Evolutionary conservation across 176 grass and related monocot species (phyloP).

Genomic region (Ensete ventricosum): DNA sequence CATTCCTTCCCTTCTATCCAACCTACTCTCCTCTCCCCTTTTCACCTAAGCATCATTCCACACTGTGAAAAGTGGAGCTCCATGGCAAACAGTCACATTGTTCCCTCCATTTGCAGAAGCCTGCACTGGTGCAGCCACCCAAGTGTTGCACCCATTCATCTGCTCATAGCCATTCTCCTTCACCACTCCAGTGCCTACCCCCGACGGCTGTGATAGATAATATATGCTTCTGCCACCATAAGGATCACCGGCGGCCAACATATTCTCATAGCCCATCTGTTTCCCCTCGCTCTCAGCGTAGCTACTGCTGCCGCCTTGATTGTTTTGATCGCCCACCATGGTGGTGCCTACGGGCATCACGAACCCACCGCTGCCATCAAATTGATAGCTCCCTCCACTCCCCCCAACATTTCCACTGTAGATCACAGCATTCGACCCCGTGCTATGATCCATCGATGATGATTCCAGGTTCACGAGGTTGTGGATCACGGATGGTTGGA

Average conservation of each 20-base stretch:
- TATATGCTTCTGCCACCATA: conserved; percentile 21
- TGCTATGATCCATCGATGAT: conserved; percentile 20
- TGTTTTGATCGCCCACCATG: conserved; percentile 36
- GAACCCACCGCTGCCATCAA: conserved; percentile 11
- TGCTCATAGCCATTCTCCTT: conserved; percentile 29
- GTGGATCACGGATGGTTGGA: conserved; percentile 28
- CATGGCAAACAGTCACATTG: conserved; percentile 46
- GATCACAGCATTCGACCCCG: conserved; percentile 11
- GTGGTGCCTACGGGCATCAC: conserved; percentile 31
- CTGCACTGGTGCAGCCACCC: conserved; percentile 23
- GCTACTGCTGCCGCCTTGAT: conserved; percentile 14
- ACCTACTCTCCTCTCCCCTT: too few species aligned
- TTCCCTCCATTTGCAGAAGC: conserved; percentile 17
- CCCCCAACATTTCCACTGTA: conserved; percentile 9
- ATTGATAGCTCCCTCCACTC: conserved; percentile 9
- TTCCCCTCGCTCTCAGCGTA: conserved; percentile 10
- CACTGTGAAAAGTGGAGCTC: conserved; percentile 35
- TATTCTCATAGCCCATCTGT: conserved; percentile 1
- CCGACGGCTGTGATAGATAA: conserved; percentile 22
- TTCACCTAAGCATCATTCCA: conserved; percentile 42
- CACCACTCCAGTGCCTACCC: background rate
- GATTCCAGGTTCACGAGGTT: conserved; percentile 21
- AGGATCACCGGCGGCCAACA: conserved; percentile 9
- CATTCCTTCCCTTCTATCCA: background rate
- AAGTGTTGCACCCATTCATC: conserved; percentile 22